These are phyloP conservation scores for Moesziomyces aphidis DNA, from an alignment of 1,284 basidiomycete genomes.

Conservation along the genomic window DNA sequence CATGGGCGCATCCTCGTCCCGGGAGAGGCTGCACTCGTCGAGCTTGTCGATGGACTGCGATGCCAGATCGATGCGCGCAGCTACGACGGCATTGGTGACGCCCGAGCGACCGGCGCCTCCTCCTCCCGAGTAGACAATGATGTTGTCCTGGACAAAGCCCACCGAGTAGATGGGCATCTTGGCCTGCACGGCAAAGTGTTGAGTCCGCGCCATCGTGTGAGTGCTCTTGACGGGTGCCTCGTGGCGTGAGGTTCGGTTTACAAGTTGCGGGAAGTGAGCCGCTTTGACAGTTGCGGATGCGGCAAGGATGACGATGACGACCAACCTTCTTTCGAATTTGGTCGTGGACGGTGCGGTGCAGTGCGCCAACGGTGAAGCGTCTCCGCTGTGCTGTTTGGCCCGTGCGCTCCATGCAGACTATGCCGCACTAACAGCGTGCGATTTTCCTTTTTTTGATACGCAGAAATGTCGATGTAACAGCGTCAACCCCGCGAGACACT, in stretches of 20 bases:
- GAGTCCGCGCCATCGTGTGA: slow-evolving; percentile 39
- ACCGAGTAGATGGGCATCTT: slow-evolving; percentile 64
- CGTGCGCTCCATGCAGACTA: too few relatives aligned
- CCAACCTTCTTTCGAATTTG: too few relatives aligned
- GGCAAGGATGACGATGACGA: too few relatives aligned
- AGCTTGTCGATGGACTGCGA: slow-evolving; percentile 34
- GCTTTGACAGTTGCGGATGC: too few relatives aligned
- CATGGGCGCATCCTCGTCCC: slow-evolving; percentile 66
- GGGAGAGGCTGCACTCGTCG: slow-evolving; percentile 51
- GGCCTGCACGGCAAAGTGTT: slow-evolving; percentile 49
- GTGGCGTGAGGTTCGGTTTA: too few relatives aligned
- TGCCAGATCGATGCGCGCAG: slow-evolving; percentile 26
- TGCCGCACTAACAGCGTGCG: too few relatives aligned
- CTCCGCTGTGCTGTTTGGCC: too few relatives aligned
- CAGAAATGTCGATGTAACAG: too few relatives aligned
- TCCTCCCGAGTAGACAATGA: slow-evolving; percentile 63
- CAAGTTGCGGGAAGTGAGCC: neutral
- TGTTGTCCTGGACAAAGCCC: slow-evolving; percentile 49
- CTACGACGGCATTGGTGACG: slow-evolving; percentile 61
- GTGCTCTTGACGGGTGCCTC: neutral
- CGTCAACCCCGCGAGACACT: too few relatives aligned
- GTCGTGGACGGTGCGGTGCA: too few relatives aligned
- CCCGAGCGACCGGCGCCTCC: slow-evolving; percentile 63
- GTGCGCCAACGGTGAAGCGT: too few relatives aligned
- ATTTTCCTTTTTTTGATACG: too few relatives aligned